These are phyloP conservation scores for Glycine tomentella DNA, from an alignment of 306 rosid genomes.

Conservation along the genomic window DNA sequence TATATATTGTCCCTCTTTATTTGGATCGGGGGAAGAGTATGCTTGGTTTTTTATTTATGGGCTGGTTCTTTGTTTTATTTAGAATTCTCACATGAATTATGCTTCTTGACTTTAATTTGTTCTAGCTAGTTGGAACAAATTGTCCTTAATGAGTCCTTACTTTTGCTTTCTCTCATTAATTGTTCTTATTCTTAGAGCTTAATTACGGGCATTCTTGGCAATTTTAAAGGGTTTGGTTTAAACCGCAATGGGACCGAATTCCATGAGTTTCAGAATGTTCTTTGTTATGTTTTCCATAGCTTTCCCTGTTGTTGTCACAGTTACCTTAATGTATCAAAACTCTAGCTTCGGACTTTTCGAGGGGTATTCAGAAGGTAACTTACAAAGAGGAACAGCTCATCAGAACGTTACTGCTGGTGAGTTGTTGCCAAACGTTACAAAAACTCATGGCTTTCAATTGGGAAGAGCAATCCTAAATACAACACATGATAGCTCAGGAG, in stretches of 20 bases:
- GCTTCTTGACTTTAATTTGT: no score
- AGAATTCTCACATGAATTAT: not conserved
- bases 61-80: not conserved
- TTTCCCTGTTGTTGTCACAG: not conserved
- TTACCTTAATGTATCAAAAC: conserved; percentile 20
- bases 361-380: conserved; percentile 9
- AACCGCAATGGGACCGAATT: not conserved
- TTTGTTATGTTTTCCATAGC: conserved; percentile 11
- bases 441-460: not conserved
- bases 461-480: conserved; percentile 2
- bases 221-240: not conserved
- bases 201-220: not conserved
- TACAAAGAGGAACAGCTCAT: not conserved
- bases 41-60: not conserved
- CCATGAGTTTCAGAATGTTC: not conserved
- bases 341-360: conserved; percentile 27
- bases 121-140: not conserved
- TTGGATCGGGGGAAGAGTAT: no score
- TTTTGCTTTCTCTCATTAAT: not conserved
- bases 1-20: no score
- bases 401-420: conserved; percentile 4
- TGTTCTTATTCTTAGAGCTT: not conserved
- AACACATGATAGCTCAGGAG: conserved; percentile 23
- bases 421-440: not conserved
- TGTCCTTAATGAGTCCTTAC: not conserved